phyloP scores from a whole-genome alignment of 2,329 filamentous ascomycete genomes.

The Epichloe sp. region DNA sequence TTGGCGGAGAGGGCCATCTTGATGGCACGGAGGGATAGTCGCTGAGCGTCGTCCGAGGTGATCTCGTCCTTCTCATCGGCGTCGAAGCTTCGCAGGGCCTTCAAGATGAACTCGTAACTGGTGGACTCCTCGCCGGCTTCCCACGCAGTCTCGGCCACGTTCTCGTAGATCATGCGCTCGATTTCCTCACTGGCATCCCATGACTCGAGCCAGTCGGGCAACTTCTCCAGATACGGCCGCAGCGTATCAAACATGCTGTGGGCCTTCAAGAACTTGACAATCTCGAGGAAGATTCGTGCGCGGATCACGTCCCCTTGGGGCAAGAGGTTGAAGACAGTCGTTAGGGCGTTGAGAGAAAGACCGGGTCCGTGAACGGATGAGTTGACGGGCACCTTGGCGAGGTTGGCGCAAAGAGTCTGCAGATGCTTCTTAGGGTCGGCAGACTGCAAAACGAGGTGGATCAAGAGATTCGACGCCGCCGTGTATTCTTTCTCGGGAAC shows the following conservation, averaged over 20 bases:
- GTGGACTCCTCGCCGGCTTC: constrained; percentile 62
- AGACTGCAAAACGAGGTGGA: constrained; percentile 82
- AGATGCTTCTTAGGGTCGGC: constrained; percentile 77
- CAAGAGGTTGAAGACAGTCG: constrained; percentile 94
- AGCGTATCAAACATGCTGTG: constrained; percentile 71
- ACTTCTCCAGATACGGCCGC: constrained; percentile 67
- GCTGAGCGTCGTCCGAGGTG: constrained; percentile 46
- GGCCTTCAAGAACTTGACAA: constrained; percentile 68
- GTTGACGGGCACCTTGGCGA: constrained; percentile 73
- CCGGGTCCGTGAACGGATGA: constrained; percentile 76
- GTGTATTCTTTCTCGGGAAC: constrained; percentile 95
- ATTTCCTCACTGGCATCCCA: constrained; percentile 80
- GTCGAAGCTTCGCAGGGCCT: constrained; percentile 48
- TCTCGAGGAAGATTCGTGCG: constrained; percentile 82
- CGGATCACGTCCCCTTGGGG: constrained; percentile 62
- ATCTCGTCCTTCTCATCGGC: constrained; percentile 40
- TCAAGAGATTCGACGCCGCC: constrained; percentile 89
- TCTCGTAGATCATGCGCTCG: constrained; percentile 70
- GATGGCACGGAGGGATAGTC: constrained; percentile 43
- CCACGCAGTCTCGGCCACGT: constrained; percentile 67
- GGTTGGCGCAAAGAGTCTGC: constrained; percentile 76
- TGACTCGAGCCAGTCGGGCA: constrained; percentile 67
- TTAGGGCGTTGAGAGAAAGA: constrained; percentile 79
- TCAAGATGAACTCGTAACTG: constrained; percentile 55
- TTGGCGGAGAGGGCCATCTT: constrained; percentile 40